Evolutionary conservation across 176 grass and related monocot genomes (phyloP), one percentile per base, ranked within the genome.

Genomic region (Avena sativa): DNA sequence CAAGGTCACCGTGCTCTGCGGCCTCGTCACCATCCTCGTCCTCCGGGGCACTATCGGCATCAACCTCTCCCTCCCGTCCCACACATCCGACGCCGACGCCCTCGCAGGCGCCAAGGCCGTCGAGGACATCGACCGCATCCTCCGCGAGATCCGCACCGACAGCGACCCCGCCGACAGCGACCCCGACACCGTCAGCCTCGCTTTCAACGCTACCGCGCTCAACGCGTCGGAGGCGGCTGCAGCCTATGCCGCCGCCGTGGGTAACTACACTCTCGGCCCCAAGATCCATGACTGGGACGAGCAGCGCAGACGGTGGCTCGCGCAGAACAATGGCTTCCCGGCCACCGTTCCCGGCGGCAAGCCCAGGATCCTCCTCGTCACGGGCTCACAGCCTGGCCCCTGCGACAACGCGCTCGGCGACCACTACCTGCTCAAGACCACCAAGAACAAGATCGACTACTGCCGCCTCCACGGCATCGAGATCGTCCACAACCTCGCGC

Each of bases 401-500:
- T 98, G 96, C 81, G 93, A 98, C 83, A 95, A 94, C 76, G 56
- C 92, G 58, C 91, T 94, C 9, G 96, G 92, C 55, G 96, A 98
- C 71, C 96, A 98, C 72, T 98, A 98, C 92, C 83, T 95, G 86
- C 89, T 98, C 66, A 98, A 98, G 86, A 81, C 83, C 8, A 87
- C 86, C 57, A 98, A 98, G 86, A 98, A 98, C 86, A 98, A 95
- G 96, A 98, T 98, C 72, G 93, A 98, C 28, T 98, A 98, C 81
- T 89, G 93, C 74, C 96, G 93, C 47, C 56, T 98, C 77, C 96
- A 96, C 71, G 96, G 88, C 63, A 94, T 98, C 66, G 93, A 96
- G 92, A 89, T 98, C 38, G 90, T 89, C 69, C 92, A 98, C 96
- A 98, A 95, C 79, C 91, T 95, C 81, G 93, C 84, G 5, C 96